Evolutionary conservation across 441 rosid species (phyloP), one percentile per base, ranked within the genome.

Genomic region (Melastoma candidum): DNA sequence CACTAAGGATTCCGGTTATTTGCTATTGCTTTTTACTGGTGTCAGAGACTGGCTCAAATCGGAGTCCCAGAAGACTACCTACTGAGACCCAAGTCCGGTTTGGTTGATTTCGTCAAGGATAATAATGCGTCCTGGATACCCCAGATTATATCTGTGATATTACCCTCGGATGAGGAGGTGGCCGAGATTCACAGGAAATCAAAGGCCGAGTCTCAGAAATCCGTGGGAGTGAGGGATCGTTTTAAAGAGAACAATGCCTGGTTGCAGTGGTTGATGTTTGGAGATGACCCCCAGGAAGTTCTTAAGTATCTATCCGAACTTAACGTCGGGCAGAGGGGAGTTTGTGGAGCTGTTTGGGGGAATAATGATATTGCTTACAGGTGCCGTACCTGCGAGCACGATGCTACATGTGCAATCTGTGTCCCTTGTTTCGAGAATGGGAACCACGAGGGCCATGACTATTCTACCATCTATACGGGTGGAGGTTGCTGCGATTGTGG

Each of bases 401-500:
- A 94, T 48, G 85, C 94, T 0, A 89, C 95, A 24, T 94, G 99
- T 77, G 99, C 97, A 29, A 85, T 94, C 59, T 94, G 99, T 27
- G 95, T 85, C 61, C 83, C 95, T 59, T 94, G 99, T 70, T 94
- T 94, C 58, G 77, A 70, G 71, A 79, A 83, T 64, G 99, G 99
- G 48, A 71, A 84, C 63, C 99, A 94, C 67, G 61, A 66, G 53
- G 74, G 65, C 60, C 99, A 94, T 51, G 97, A 94, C 65, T 89
- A 80, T 74, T 84, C 94, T 1, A 72, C 84, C 53, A 84, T 83
- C 24, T 83, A 87, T 54, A 89, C 97, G 0, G 83, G 83, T 24
- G 87, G 94, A 53, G 99, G 99, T 63, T 94, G 99, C 61, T 94
- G 99, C 64, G 99, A 93, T 70, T 93, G 97, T 72, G 99, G 99